These are phyloP conservation scores for Ustilaginoidea virens DNA, from an alignment of 2,329 filamentous ascomycete species.

Conservation along the genomic window DNA sequence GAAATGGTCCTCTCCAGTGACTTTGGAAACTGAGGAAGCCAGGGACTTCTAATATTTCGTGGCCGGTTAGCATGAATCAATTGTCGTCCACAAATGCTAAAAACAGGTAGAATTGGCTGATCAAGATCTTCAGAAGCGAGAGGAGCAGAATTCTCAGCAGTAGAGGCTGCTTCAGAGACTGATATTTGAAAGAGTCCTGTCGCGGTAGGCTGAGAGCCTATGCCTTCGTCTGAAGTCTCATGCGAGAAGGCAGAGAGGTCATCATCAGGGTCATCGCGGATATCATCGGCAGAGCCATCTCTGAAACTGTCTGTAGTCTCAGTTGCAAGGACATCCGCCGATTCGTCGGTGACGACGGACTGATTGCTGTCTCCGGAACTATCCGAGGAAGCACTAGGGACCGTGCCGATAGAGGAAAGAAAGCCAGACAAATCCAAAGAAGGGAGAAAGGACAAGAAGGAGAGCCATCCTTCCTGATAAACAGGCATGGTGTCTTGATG, in stretches of 20 bases:
- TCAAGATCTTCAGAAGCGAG: too few species aligned
- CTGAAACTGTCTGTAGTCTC: neutral
- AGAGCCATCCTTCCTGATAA: neutral
- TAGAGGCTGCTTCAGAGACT: too few species aligned
- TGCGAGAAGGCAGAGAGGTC: too few species aligned
- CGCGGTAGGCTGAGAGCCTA: too few species aligned
- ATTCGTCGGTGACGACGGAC: too few species aligned
- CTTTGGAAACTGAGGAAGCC: constrained; percentile 4
- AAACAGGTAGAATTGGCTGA: too few species aligned
- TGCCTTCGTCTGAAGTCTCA: too few species aligned
- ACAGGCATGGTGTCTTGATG: constrained; percentile 2
- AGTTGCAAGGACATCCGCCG: neutral
- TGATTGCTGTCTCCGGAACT: neutral
- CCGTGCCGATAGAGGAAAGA: neutral
- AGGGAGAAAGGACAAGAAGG: constrained; percentile 1
- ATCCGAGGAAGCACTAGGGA: neutral
- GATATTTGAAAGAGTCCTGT: too few species aligned
- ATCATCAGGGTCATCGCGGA: neutral
- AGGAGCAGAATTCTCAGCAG: too few species aligned
- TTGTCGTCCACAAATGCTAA: neutral
- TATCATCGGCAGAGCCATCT: neutral
- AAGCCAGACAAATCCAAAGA: neutral
- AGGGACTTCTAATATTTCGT: constrained; percentile 3
- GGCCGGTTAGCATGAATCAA: constrained; percentile 3
- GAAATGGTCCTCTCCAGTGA: constrained; percentile 1